Evolutionary conservation across 2,329 filamentous ascomycete genomes (phyloP), one percentile per base, ranked within the genome.

Genomic region (Colletotrichum cuscutae): DNA sequence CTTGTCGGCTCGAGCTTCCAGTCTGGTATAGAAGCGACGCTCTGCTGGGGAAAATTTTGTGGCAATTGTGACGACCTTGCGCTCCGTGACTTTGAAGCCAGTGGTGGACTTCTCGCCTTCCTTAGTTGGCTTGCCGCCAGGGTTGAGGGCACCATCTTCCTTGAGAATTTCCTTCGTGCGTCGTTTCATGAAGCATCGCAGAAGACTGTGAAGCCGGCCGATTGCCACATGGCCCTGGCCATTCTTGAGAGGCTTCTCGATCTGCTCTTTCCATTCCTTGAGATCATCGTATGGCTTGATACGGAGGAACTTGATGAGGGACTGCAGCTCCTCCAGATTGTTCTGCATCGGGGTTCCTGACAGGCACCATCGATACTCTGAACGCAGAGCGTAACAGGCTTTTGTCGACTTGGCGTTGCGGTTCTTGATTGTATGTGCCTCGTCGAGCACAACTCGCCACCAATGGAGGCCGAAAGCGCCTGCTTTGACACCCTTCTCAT

Each of bases 381-480:
- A 92, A 35, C 92, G 88, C 37, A 99, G 84, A 1, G 94, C 94
- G 80, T 92, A 99, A 76, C 94, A 97, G 1, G 97, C 95, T 81
- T 98, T 95, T 1, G 96, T 98, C 53, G 94, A 92, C 83, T 99
- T 99, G 26, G 97, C 95, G 76, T 97, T 98, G 75, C 96, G 92
- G 80, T 99, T 99, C 85, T 99, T 99, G 88, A 99, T 98, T 1
- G 94, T 97, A 81, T 99, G 97, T 1, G 97, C 97, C 84, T 99
- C 97, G 75, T 99, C 97, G 2, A 99, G 88, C 75, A 99, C 96
- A 74, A 98, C 90, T 64, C 97, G 93, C 85, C 97, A 98, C 97
- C 97, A 99, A 78, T 96, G 91, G 6, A 98, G 86, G 12, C 94
- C 95, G 79, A 98, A 98, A 78, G 95, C 96, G 12, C 95, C 96